phyloP scores from a whole-genome alignment of 495 filamentous ascomycete genomes.

The Trichoderma gamsii region DNA sequence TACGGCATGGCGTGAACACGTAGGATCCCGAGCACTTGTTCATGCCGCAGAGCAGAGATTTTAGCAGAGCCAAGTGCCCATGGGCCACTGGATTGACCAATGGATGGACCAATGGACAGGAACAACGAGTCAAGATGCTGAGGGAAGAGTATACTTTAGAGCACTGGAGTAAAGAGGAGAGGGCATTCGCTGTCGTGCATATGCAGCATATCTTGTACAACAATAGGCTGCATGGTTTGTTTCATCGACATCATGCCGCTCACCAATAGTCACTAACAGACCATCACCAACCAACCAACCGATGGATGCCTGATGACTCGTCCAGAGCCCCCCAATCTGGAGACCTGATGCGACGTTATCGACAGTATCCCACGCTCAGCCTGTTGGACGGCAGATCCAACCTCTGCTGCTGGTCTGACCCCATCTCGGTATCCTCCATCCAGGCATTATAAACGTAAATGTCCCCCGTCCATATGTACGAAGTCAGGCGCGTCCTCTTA shows the following conservation, averaged over 20 bases:
- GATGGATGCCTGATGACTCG: too few relatives aligned
- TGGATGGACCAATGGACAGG: not conserved
- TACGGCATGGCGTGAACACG: constrained; percentile 6
- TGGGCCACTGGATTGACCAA: too few relatives aligned
- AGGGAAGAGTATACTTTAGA: too few relatives aligned
- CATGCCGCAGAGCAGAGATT: not conserved
- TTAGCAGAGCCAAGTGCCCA: not conserved
- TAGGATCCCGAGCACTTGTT: not conserved
- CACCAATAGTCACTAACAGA: not conserved
- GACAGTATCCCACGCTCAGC: too few relatives aligned
- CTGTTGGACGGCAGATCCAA: too few relatives aligned
- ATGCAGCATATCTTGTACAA: constrained; percentile 5
- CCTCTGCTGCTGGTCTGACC: too few relatives aligned
- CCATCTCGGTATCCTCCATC: too few relatives aligned
- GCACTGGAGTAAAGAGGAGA: too few relatives aligned
- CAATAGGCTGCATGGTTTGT: not conserved
- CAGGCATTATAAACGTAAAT: not conserved
- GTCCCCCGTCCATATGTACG: not conserved
- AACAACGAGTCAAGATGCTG: too few relatives aligned
- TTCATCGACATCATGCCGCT: not conserved
- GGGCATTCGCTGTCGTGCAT: too few relatives aligned
- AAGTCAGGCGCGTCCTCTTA: not conserved
- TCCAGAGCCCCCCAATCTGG: too few relatives aligned
- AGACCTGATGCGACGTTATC: too few relatives aligned
- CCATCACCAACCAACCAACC: not conserved